These are phyloP conservation scores for Pythium phragmiticola DNA, from an alignment of 352 stramenopile species.

Conservation along the genomic window DNA sequence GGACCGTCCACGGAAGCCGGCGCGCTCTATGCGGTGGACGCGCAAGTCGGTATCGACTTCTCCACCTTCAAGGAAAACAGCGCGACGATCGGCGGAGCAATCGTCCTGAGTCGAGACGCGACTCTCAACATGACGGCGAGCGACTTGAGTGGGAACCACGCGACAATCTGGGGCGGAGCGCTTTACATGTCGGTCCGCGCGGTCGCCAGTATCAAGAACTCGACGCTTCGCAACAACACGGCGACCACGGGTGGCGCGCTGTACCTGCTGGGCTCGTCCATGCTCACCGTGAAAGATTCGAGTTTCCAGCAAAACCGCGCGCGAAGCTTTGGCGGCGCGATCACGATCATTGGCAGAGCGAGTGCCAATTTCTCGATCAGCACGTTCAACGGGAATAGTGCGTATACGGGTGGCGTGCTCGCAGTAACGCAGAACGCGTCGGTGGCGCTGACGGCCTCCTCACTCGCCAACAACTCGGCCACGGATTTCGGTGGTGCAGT, in stretches of 20 bases:
- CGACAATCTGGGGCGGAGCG: constrained; percentile 34
- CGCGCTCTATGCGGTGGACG: constrained; percentile 45
- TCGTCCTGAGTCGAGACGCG: constrained; percentile 44
- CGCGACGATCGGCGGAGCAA: constrained; percentile 40
- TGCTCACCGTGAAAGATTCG: constrained; percentile 23
- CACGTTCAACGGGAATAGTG: constrained; percentile 36
- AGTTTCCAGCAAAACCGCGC: constrained; percentile 31
- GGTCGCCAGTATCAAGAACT: constrained; percentile 32
- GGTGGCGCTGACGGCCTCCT: constrained; percentile 25
- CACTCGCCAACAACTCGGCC: constrained; percentile 43
- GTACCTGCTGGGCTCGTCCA: constrained; percentile 42
- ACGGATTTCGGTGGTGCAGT: constrained; percentile 53
- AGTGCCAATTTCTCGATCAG: constrained; percentile 18
- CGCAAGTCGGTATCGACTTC: constrained; percentile 29
- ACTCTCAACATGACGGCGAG: constrained; percentile 30
- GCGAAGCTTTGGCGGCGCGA: constrained; percentile 43
- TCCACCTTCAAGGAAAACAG: constrained; percentile 33
- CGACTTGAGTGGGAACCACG: constrained; percentile 37
- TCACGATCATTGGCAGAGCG: constrained; percentile 34
- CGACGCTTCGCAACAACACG: constrained; percentile 36
- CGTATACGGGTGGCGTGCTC: constrained; percentile 50
- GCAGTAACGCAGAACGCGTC: constrained; percentile 39
- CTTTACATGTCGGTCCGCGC: constrained; percentile 49
- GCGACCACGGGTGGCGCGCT: constrained; percentile 47
- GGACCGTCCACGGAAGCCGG: constrained; percentile 41